These are phyloP conservation scores for Oemleria cerasiformis DNA, from an alignment of 306 rosid species.

Conservation along the genomic window DNA sequence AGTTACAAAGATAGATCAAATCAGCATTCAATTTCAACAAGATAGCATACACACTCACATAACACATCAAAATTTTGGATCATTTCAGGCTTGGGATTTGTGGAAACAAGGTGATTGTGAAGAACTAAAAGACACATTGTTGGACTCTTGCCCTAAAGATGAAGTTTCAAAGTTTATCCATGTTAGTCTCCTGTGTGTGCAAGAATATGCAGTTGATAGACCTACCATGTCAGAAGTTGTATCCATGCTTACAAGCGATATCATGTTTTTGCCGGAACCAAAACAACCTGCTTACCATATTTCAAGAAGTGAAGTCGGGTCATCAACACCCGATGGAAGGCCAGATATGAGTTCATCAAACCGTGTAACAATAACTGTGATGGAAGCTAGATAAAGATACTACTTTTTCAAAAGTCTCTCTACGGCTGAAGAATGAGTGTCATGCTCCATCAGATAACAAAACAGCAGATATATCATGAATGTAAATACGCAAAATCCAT, in stretches of 20 bases:
- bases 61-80: background rate
- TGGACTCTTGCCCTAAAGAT: slow-evolving; percentile 17
- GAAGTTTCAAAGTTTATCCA: slow-evolving; percentile 15
- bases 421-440: too few relatives aligned
- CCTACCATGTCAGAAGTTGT: slow-evolving; percentile 29
- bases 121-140: background rate
- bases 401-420: too few relatives aligned
- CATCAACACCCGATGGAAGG: background rate
- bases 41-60: background rate
- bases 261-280: slow-evolving; percentile 13
- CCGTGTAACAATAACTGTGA: slow-evolving; percentile 8
- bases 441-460: background rate
- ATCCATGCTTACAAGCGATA: slow-evolving; percentile 22
- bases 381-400: slow-evolving; percentile 16
- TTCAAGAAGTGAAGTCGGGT: slow-evolving; percentile 16
- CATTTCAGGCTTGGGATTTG: slow-evolving; percentile 25
- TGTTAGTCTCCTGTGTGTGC: slow-evolving; percentile 13
- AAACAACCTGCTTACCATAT: slow-evolving; percentile 13
- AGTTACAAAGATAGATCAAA: background rate
- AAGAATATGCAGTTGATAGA: slow-evolving; percentile 13
- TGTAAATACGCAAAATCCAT: too few relatives aligned
- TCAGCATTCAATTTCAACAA: background rate
- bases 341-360: background rate
- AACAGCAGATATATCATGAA: too few relatives aligned
- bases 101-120: slow-evolving; percentile 20